Evolutionary conservation across 805 yeast genomes (phyloP), one percentile per base, ranked within the genome.

Genomic region (Torulaspora quercuum): DNA sequence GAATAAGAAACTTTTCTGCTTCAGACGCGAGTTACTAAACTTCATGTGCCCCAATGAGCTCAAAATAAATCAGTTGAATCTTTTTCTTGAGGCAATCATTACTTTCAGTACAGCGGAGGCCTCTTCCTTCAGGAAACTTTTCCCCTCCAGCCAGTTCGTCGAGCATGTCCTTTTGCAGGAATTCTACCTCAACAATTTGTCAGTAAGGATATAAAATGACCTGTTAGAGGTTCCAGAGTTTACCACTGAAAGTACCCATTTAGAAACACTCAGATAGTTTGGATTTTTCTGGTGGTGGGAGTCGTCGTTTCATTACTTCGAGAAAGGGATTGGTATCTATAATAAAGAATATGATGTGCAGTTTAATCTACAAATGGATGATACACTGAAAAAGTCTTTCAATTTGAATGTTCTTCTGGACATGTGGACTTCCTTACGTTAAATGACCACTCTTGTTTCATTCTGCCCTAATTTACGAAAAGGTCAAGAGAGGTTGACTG

Each of bases 151-250:
- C 83, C 15, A 71, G 62, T 1, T 60, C 56, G 2, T 56, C 54
- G 12, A 75, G 34, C 3, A 6, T 33, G 25, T 37, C 53, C 41
- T 35, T 61, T 38, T 31, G 46, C 38, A 50, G 49, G 44, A 66
- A 73, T 17, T 48, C 65, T 50, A 54, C 64, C 41, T 65, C 55
- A 78, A 51, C 8, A 85, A 53, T 5, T 82, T 75, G n/a, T 71
- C 68, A 1, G 81, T 63, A 28, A 86, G 59, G 9, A 77, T 54
- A 41, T 77, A 76, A 42, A 85, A 73, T 3, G 89, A 57, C 38
- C 82, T 68, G 41, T 76, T 77, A 0, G 79, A 60, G 0, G 80
- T 68, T 0, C 88, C 88, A 18, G 70, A 63, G 28, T 66, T 61
- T 2, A 73, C 38, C 5, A 67, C 58, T 2, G 64, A 59, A 18